Base-by-base conservation (phyloP, 2,329 filamentous ascomycete species). In the Coniella vitis region DNA sequence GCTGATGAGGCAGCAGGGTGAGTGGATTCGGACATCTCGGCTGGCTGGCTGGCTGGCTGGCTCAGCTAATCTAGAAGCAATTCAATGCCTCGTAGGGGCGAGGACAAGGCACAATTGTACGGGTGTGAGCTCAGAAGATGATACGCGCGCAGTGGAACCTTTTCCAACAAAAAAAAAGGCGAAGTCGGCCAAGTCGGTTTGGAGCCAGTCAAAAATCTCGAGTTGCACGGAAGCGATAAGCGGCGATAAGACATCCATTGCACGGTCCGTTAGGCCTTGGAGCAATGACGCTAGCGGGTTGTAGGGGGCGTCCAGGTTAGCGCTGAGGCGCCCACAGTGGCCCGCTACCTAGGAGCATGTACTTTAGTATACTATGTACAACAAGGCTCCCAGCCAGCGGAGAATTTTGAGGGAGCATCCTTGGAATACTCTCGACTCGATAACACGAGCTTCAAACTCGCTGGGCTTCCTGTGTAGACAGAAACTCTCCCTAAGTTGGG, bases 1-100 rank as follows among this genome's bases (percentile, higher is more conserved):
- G 56, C 46, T 40, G 58, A 48, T 43, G 50, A 10, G 13, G 47
- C 43, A 25, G 39, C 44, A 20, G 51, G 51, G 8, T 43, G 47
- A 4, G 22, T 47, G 5, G 51, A 47, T 39, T 53, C 51, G 44
- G 51, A 47, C 51, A 53, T 53, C 16, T 21, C 45, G 37, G 47
- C 40, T 45, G 20, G 29, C 34, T 17, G n/a, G 21, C 14, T 8
- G 36, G 3, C 4, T 25, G 14, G 25, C 13, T 7, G 36, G 20
- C 19, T 13, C 13, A 10, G 21, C 7, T 22, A 7, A 17, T n/a
- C 21, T 10, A 7, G 7, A 3, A 14, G 38, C 5, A 38, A 12
- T 22, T 29, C n/a, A n/a, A n/a, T n/a, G n/a, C n/a, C n/a, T 29
- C 25, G 5, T 5, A 29, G 25, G 5, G 10, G 25, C 25, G 25